These are phyloP conservation scores for Cordyceps sp. DNA, from an alignment of 2,329 filamentous ascomycete species.

Conservation along the genomic window DNA sequence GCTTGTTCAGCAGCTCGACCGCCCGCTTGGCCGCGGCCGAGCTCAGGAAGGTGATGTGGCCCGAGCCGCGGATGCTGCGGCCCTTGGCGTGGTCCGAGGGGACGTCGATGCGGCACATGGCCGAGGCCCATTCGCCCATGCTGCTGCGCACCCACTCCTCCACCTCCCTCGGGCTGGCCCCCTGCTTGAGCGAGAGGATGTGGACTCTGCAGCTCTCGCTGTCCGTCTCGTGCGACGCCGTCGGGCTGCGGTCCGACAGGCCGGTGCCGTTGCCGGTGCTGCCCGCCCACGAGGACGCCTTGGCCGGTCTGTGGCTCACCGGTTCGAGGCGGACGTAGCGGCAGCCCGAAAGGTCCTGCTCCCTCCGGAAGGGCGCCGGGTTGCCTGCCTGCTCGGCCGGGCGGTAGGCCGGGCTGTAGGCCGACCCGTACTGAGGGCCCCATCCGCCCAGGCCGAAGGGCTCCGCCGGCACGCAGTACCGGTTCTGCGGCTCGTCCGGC, in stretches of 20 bases:
- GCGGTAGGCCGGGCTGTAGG: not conserved
- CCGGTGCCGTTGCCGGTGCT: too few species aligned
- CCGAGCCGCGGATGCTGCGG: conserved; percentile 11
- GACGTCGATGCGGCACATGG: conserved; percentile 10
- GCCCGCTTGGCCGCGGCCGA: conserved; percentile 7
- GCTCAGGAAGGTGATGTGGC: conserved; percentile 9
- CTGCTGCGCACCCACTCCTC: conserved; percentile 11
- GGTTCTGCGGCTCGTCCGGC: not conserved
- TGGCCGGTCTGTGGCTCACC: not conserved
- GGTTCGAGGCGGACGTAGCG: not conserved
- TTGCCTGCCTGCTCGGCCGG: not conserved
- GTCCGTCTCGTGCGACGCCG: not conserved
- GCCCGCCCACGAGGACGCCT: not conserved
- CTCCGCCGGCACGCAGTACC: not conserved
- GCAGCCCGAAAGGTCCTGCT: not conserved
- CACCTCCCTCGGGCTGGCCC: conserved; percentile 8
- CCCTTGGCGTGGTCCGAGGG: conserved; percentile 8
- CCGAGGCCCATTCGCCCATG: conserved; percentile 6
- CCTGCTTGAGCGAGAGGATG: conserved; percentile 10
- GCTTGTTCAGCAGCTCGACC: conserved; percentile 10
- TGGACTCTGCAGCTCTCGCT: conserved; percentile 7
- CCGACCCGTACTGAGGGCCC: not conserved
- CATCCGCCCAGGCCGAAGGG: not conserved
- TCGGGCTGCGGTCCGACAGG: not conserved
- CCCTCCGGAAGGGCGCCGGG: not conserved